These are phyloP conservation scores for Cochlearia excelsa DNA, from an alignment of 345 rosid species.

Conservation along the genomic window DNA sequence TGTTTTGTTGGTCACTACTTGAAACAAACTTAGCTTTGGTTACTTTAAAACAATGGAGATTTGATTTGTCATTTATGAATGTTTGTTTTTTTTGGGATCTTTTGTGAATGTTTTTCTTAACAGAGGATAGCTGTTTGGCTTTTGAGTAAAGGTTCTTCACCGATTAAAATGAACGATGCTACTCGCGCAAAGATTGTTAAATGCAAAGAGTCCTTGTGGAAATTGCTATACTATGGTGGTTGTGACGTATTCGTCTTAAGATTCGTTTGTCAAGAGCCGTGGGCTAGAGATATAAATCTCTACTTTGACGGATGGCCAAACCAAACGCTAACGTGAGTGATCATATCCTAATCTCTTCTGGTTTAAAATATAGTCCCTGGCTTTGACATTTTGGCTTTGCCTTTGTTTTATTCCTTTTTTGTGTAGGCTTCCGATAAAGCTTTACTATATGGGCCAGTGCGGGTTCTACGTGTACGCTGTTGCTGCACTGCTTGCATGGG, in stretches of 20 bases:
- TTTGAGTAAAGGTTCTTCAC: conserved; percentile 38
- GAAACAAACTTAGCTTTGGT: no score
- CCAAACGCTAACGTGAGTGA: conserved; percentile 79
- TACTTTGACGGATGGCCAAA: conserved; percentile 83
- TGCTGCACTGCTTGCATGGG: conserved; percentile 80
- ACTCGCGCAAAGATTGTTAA: conserved; percentile 54
- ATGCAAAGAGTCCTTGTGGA: conserved; percentile 96
- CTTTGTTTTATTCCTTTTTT: neutral
- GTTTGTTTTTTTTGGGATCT: no score
- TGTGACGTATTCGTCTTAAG: conserved; percentile 63
- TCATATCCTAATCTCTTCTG: no score
- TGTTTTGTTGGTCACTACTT: no score
- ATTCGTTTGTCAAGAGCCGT: conserved; percentile 55
- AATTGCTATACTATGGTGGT: conserved; percentile 61
- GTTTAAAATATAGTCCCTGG: no score
- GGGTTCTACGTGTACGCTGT: conserved; percentile 78
- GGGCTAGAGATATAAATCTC: conserved; percentile 61
- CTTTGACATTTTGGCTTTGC: no score
- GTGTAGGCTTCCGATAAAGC: conserved; percentile 55
- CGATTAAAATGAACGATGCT: conserved; percentile 14
- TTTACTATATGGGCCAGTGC: conserved; percentile 84
- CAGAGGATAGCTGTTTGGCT: conserved; percentile 73
- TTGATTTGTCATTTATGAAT: no score
- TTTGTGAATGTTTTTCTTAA: neutral
- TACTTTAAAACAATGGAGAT: no score